Evolutionary conservation across 805 yeast species (phyloP).

Genomic region (Lachancea meyersii): DNA sequence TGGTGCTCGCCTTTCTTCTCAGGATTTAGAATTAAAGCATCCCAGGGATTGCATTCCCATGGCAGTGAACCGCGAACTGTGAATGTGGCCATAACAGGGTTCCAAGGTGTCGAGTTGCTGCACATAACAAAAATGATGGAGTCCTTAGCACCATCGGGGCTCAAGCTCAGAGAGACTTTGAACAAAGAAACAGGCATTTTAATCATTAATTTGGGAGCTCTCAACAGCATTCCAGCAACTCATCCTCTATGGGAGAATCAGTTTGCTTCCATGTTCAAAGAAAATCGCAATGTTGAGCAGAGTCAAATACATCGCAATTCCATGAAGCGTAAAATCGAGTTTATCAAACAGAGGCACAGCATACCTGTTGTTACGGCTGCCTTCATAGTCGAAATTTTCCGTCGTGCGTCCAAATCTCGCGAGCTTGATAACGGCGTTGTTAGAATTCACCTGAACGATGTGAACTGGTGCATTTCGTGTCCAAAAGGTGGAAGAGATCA

Average conservation of each 20-base stretch:
- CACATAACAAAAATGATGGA: conserved; percentile 62
- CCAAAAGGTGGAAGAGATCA: conserved; percentile 26
- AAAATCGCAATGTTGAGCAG: conserved; percentile 12
- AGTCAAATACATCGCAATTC: conserved; percentile 29
- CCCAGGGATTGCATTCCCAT: conserved; percentile 7
- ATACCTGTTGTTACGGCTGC: conserved; percentile 32
- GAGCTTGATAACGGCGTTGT: background rate
- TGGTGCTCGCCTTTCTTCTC: conserved; percentile 56
- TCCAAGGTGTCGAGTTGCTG: conserved; percentile 66
- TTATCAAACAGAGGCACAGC: conserved; percentile 24
- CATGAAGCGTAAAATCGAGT: conserved; percentile 31
- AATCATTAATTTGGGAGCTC: conserved; percentile 26
- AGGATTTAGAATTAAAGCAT: conserved; percentile 28
- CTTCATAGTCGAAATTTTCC: conserved; percentile 24
- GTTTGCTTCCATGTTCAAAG: conserved; percentile 24
- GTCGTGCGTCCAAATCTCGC: conserved; percentile 9
- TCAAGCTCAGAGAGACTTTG: conserved; percentile 23
- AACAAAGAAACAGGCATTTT: conserved; percentile 28
- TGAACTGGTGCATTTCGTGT: conserved; percentile 31
- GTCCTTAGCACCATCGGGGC: conserved; percentile 38
- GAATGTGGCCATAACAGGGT: conserved; percentile 59
- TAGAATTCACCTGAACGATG: conserved; percentile 23
- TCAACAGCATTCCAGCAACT: conserved; percentile 22
- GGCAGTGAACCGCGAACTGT: conserved; percentile 11
- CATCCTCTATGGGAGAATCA: conserved; percentile 29